Conservation (phyloP, 2,329 filamentous ascomycete genomes). For the Pezizomycotina sp. region DNA sequence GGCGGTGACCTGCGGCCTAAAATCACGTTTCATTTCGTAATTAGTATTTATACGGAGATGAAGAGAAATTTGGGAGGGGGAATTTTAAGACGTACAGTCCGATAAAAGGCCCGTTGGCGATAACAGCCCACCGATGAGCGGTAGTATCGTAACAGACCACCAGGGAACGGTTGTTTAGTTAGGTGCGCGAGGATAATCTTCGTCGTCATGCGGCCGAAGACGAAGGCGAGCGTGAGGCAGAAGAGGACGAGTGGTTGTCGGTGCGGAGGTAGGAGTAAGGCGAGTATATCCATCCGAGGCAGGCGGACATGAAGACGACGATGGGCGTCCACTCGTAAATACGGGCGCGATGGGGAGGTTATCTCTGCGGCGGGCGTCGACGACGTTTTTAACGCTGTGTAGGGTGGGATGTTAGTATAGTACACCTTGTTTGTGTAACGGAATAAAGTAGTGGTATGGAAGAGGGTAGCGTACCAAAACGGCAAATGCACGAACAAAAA, state of each 20-base stretch:
- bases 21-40: not conserved
- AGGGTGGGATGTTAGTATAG: not conserved
- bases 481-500: constrained; percentile 64
- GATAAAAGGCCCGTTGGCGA: constrained; percentile 66
- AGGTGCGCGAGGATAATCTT: constrained; percentile 97
- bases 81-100: constrained; percentile 36
- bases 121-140: constrained; percentile 70
- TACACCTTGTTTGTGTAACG: not conserved
- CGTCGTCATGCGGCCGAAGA: constrained; percentile 94
- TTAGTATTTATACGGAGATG: not conserved
- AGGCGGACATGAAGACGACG: constrained; percentile 57
- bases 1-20: constrained; percentile 42
- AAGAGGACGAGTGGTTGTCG: constrained; percentile 83
- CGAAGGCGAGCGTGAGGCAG: constrained; percentile 86
- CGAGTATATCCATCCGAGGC: constrained; percentile 73
- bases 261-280: constrained; percentile 66
- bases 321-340: constrained; percentile 92
- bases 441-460: not conserved
- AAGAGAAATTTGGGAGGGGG: not conserved
- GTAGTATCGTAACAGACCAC: constrained; percentile 83
- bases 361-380: constrained; percentile 53
- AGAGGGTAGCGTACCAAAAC: constrained; percentile 40
- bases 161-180: constrained; percentile 88
- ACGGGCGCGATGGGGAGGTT: constrained; percentile 62
- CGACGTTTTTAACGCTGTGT: constrained; percentile 55